Percentiles rank a stretch among this genome's conserved stretches.
These are phyloP conservation scores for Colletotrichum coccodes DNA, from an alignment of 2,329 filamentous ascomycete species.

Conservation along the genomic window DNA sequence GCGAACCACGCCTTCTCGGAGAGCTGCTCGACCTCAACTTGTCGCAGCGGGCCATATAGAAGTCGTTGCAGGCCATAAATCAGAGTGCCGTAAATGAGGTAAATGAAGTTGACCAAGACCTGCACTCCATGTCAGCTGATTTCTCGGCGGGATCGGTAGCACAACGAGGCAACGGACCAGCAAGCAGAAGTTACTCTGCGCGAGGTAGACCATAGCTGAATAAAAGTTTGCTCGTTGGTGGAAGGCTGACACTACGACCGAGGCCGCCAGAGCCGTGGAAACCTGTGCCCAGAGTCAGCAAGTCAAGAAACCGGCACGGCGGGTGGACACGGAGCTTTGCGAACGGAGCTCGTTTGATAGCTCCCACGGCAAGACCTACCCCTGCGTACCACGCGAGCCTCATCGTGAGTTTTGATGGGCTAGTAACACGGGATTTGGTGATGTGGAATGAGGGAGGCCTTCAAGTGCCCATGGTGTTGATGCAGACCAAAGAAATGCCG, in stretches of 20 bases:
- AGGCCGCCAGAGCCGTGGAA: conserved; percentile 85
- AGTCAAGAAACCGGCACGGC: conserved; percentile 16
- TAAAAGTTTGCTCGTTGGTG: conserved; percentile 98
- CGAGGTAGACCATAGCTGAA: conserved; percentile 95
- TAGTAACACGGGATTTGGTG: conserved; percentile 19
- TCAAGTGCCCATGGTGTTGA: conserved; percentile 49
- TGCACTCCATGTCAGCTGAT: conserved; percentile 45
- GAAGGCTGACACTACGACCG: conserved; percentile 89
- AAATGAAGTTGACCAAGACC: conserved; percentile 91
- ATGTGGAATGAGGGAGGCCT: conserved; percentile 34
- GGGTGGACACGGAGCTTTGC: conserved; percentile 8
- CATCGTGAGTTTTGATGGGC: conserved; percentile 56
- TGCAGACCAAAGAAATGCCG: conserved; percentile 21
- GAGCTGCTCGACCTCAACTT: conserved; percentile 95
- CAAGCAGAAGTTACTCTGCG: conserved; percentile 94
- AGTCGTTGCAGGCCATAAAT: conserved; percentile 90
- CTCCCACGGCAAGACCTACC: conserved; percentile 52
- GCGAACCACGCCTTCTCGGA: conserved; percentile 99
- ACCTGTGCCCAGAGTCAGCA: conserved; percentile 57
- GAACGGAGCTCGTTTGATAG: conserved; percentile 2
- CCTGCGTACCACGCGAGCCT: conserved; percentile 70
- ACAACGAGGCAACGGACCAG: conserved; percentile 68
- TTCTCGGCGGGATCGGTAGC: neutral
- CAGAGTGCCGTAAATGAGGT: conserved; percentile 82
- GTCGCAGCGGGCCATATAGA: conserved; percentile 89